A percentile compares a stretch with the other conserved stretches of the same genome.
Conservation (phyloP, 2,329 filamentous ascomycete species). For the Aureobasidium sp. region DNA sequence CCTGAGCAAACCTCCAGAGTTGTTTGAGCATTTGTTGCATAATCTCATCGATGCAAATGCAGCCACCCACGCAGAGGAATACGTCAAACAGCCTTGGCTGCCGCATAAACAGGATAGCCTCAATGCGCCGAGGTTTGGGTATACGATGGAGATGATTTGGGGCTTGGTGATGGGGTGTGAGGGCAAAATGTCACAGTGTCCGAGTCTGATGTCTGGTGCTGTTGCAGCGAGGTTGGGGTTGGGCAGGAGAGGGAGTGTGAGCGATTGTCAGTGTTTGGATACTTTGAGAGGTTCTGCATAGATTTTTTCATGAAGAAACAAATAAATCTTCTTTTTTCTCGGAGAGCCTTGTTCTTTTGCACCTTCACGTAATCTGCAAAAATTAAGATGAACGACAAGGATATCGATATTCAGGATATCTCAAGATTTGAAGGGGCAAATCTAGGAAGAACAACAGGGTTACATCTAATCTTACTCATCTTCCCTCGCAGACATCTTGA, state of each 20-base stretch:
- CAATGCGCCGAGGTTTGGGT: neutral
- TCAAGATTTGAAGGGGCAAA: too few relatives aligned
- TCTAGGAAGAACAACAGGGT: too few relatives aligned
- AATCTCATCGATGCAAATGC: conserved; percentile 10
- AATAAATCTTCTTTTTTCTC: too few relatives aligned
- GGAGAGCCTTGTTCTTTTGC: too few relatives aligned
- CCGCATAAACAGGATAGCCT: neutral
- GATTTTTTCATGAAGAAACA: too few relatives aligned
- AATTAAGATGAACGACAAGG: too few relatives aligned
- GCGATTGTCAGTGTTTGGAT: neutral
- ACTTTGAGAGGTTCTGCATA: neutral
- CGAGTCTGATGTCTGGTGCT: neutral
- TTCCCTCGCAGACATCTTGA: neutral
- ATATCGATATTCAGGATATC: too few relatives aligned
- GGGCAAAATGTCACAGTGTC: neutral
- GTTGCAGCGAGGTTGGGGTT: neutral
- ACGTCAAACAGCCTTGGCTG: neutral
- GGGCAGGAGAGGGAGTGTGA: neutral
- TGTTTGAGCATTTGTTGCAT: conserved; percentile 21
- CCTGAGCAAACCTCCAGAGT: conserved; percentile 28
- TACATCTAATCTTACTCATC: neutral
- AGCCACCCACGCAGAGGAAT: neutral
- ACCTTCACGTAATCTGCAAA: too few relatives aligned
- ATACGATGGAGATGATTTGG: neutral
- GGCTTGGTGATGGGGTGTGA: neutral